These are phyloP conservation scores for Begonia peltatifolia DNA, from an alignment of 306 rosid genomes.

Conservation along the genomic window DNA sequence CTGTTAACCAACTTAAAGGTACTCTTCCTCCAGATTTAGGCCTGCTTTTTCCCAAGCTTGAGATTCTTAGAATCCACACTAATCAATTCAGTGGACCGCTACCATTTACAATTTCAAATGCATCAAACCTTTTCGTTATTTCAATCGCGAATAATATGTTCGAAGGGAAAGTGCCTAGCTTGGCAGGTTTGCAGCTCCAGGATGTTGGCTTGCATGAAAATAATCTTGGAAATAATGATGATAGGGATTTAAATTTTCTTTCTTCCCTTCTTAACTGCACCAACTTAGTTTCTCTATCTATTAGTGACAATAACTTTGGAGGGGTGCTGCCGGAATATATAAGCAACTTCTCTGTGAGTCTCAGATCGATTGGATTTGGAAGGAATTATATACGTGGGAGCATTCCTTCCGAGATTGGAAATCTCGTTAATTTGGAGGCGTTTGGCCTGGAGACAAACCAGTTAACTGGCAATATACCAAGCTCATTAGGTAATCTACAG, in stretches of 20 bases:
- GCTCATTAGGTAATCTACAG: slow-evolving; percentile 3
- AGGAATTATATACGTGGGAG: slow-evolving; percentile 12
- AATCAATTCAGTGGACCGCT: slow-evolving; percentile 14
- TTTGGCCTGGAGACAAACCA: slow-evolving; percentile 1
- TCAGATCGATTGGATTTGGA: neutral
- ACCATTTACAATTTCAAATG: slow-evolving; percentile 13
- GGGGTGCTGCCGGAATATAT: slow-evolving; percentile 12
- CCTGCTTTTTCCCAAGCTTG: slow-evolving; percentile 11
- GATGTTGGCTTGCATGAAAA: neutral
- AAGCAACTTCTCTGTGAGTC: slow-evolving; percentile 16
- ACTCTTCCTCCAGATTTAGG: slow-evolving; percentile 14
- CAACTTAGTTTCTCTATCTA: neutral
- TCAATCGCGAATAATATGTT: neutral
- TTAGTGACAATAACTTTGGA: slow-evolving; percentile 13
- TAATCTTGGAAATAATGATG: slow-evolving; percentile 8
- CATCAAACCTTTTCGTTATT: slow-evolving; percentile 5
- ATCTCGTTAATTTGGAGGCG: slow-evolving; percentile 8
- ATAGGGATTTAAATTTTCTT: slow-evolving; percentile 15
- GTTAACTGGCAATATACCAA: slow-evolving; percentile 13
- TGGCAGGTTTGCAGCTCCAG: neutral
- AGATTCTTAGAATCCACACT: neutral
- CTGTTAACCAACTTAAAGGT: slow-evolving; percentile 11
- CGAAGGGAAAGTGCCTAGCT: slow-evolving; percentile 15
- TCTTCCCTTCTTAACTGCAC: slow-evolving; percentile 12
- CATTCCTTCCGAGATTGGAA: slow-evolving; percentile 11